Conservation (phyloP, 345 rosid species). For the Aquilaria sinensis region DNA sequence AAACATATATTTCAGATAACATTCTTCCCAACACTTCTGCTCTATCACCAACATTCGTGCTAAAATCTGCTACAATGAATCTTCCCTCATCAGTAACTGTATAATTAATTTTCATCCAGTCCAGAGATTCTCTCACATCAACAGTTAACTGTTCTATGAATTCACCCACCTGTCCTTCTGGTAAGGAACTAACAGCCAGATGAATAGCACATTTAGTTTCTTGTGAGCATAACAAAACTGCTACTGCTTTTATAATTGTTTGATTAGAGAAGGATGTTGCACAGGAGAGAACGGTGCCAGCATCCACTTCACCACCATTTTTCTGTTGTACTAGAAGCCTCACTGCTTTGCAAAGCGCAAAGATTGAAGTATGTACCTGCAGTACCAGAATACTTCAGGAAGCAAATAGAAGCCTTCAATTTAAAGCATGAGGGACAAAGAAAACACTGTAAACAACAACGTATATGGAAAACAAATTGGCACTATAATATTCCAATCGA, state of each 20-base stretch:
- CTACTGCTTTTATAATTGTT: slow-evolving; percentile 39
- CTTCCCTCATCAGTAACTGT: slow-evolving; percentile 18
- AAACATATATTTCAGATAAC: slow-evolving; percentile 59
- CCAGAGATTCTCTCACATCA: slow-evolving; percentile 55
- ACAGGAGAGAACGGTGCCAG: slow-evolving; percentile 14
- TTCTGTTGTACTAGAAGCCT: slow-evolving; percentile 37
- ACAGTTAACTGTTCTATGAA: slow-evolving; percentile 48
- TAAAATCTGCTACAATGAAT: slow-evolving; percentile 10
- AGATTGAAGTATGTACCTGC: slow-evolving; percentile 65
- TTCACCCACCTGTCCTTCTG: slow-evolving; percentile 88
- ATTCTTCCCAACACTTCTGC: slow-evolving; percentile 62
- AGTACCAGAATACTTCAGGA: slow-evolving; percentile 18
- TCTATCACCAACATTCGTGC: slow-evolving; percentile 30
- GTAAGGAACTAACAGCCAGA: slow-evolving; percentile 52
- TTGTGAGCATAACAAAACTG: slow-evolving; percentile 43
- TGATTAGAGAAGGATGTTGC: slow-evolving; percentile 23
- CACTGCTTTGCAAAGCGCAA: slow-evolving; percentile 64
- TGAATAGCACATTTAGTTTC: slow-evolving; percentile 50
- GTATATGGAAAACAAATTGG: slow-evolving; percentile 1
- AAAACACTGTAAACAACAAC: neutral
- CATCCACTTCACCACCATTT: slow-evolving; percentile 18
- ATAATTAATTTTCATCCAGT: slow-evolving; percentile 53
- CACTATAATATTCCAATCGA: neutral
- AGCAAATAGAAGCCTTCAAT: neutral
- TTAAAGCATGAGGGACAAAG: neutral